These are phyloP conservation scores for Candida morakotiae DNA, from an alignment of 805 yeast genomes.

Conservation along the genomic window DNA sequence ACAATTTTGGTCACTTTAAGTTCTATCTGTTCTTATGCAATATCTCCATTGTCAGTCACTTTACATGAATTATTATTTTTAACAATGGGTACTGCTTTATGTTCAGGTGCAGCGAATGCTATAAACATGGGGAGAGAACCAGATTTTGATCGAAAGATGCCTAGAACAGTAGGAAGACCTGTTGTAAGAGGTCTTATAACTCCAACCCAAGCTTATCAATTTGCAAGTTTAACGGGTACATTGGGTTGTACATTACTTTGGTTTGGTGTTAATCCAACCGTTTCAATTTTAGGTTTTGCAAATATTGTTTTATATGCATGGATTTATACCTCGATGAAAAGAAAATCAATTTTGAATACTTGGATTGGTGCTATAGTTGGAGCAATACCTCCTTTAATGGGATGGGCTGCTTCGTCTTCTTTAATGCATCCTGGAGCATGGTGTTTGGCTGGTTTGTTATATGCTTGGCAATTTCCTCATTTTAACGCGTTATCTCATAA, in stretches of 20 bases:
- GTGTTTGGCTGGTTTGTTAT: slow-evolving; percentile 84
- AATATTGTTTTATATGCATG: slow-evolving; percentile 86
- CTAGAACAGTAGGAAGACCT: slow-evolving; percentile 83
- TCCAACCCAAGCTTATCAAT: slow-evolving; percentile 71
- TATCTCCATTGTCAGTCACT: slow-evolving; percentile 81
- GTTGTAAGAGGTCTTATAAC: slow-evolving; percentile 80
- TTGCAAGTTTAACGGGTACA: slow-evolving; percentile 73
- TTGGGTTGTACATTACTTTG: slow-evolving; percentile 67
- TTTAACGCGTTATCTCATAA: slow-evolving; percentile 89
- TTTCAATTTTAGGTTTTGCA: slow-evolving; percentile 71
- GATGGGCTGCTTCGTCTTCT: slow-evolving; percentile 88
- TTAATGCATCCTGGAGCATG: slow-evolving; percentile 87
- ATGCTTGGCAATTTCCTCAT: slow-evolving; percentile 99
- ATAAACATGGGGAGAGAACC: slow-evolving; percentile 98
- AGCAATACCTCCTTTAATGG: slow-evolving; percentile 98
- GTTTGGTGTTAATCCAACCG: slow-evolving; percentile 81
- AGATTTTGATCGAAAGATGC: slow-evolving; percentile 80
- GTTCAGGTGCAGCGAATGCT: slow-evolving; percentile 94
- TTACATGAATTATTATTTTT: slow-evolving; percentile 65
- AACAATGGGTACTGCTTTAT: slow-evolving; percentile 79
- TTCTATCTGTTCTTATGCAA: slow-evolving; percentile 89
- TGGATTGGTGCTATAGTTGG: slow-evolving; percentile 99
- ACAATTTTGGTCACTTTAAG: slow-evolving; percentile 86
- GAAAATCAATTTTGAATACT: slow-evolving; percentile 81
- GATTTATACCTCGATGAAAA: slow-evolving; percentile 85